Percentiles rank a stretch among this genome's conserved stretches.
Evolutionary conservation across 768 basidiomycete species (phyloP).

Genomic region (Naganishia vishniacii): DNA sequence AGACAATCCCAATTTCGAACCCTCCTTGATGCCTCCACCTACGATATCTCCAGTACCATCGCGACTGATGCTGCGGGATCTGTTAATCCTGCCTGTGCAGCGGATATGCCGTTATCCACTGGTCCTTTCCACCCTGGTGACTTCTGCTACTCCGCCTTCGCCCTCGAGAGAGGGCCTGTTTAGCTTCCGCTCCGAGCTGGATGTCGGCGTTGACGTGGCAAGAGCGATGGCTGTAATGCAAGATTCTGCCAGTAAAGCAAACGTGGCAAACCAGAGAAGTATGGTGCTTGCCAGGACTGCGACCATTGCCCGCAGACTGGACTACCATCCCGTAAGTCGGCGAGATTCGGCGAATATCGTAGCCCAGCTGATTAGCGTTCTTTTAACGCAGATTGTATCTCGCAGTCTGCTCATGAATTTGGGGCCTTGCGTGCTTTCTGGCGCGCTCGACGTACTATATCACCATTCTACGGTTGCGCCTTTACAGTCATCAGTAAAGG

Average conservation of each 20-base stretch:
- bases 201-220: constrained; percentile 42
- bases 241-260: constrained; percentile 67
- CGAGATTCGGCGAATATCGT: background rate
- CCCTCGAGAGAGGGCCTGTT: constrained; percentile 14
- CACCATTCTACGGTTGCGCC: constrained; percentile 58
- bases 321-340: constrained; percentile 41
- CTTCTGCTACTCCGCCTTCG: constrained; percentile 12
- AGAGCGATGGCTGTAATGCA: constrained; percentile 63
- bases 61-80: constrained; percentile 59
- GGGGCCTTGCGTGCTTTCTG: constrained; percentile 71
- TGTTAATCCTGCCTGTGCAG: constrained; percentile 95
- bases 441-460: constrained; percentile 79
- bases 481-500: constrained; percentile 56
- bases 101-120: constrained; percentile 92
- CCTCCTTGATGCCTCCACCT: constrained; percentile 16
- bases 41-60: constrained; percentile 29
- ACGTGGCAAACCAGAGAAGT: constrained; percentile 68
- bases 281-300: constrained; percentile 63
- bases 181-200: constrained; percentile 26
- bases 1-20: constrained; percentile 24
- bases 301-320: constrained; percentile 62
- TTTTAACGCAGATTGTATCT: constrained; percentile 34
- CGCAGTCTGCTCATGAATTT: constrained; percentile 56
- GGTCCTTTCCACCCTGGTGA: constrained; percentile 60
- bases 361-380: background rate